phyloP scores from a whole-genome alignment of 352 stramenopile genomes.

The Thraustochytrium aureum region DNA sequence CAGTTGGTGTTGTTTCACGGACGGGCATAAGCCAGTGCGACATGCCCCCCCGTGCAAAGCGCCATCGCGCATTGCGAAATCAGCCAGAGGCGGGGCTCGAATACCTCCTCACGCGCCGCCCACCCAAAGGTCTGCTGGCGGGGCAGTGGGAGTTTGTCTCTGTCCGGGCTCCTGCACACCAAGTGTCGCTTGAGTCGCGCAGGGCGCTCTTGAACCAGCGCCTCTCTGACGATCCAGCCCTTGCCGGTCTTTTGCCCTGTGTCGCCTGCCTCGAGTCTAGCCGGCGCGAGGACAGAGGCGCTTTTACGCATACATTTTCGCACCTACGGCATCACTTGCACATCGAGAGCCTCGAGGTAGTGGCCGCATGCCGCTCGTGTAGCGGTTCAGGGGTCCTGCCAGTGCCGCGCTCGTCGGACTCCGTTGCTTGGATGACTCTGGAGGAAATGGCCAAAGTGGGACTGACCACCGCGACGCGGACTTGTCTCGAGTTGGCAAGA shows the following conservation, averaged over 20 bases:
- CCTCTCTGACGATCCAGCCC: not conserved
- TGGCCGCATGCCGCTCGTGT: too few relatives aligned
- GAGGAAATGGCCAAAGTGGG: not conserved
- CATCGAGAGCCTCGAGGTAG: too few relatives aligned
- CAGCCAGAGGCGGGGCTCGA: too few relatives aligned
- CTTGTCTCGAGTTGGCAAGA: not conserved
- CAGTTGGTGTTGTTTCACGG: conserved; percentile 14
- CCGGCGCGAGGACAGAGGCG: not conserved
- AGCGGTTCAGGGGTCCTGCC: too few relatives aligned
- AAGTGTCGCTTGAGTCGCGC: too few relatives aligned
- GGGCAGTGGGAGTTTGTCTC: conserved; percentile 54
- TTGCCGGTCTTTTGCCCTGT: not conserved
- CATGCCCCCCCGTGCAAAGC: too few relatives aligned
- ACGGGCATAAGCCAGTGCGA: not conserved
- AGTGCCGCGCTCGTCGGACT: too few relatives aligned
- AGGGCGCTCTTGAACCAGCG: not conserved
- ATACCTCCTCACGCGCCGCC: conserved; percentile 7
- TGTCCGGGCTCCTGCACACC: too few relatives aligned
- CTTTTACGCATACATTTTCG: conserved; percentile 47
- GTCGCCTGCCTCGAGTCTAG: not conserved
- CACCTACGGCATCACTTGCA: conserved; percentile 39
- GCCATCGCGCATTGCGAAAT: too few relatives aligned
- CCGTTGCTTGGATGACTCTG: not conserved
- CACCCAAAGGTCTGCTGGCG: conserved; percentile 18
- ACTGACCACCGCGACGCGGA: not conserved